A percentile compares a stretch with the other conserved stretches of the same genome.
Conservation (phyloP, 176 grass and related monocot species). For the Aegilops longissima region DNA sequence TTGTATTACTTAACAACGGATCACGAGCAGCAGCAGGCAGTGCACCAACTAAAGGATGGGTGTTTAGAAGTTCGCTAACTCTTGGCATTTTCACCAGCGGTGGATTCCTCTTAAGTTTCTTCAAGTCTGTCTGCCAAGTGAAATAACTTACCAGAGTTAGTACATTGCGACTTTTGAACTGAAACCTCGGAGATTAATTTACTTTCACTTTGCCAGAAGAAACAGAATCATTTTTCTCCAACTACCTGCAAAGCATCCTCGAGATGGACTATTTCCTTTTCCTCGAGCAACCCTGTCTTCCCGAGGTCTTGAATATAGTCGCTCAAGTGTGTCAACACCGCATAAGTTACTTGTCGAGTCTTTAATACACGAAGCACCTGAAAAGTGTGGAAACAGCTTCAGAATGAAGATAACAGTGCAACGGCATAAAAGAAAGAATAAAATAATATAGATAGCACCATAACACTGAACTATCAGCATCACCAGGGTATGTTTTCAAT, state of each 20-base stretch:
- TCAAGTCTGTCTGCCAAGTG: constrained; percentile 82
- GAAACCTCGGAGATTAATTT: background rate
- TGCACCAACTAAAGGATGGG: constrained; percentile 81
- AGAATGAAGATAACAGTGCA: background rate
- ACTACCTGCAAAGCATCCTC: constrained; percentile 85
- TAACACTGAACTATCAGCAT: background rate
- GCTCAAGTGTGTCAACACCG: constrained; percentile 80
- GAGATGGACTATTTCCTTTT: constrained; percentile 78
- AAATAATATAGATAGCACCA: background rate
- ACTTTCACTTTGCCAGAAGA: background rate
- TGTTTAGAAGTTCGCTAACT: constrained; percentile 60
- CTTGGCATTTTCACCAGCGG: constrained; percentile 94
- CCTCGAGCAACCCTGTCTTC: constrained; percentile 79
- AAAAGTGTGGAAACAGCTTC: constrained; percentile 15
- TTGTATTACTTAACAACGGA: constrained; percentile 61
- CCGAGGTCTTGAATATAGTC: constrained; percentile 89
- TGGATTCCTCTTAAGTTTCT: constrained; percentile 86
- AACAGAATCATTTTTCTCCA: constrained; percentile 13
- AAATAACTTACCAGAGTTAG: constrained; percentile 31
- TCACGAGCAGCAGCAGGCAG: constrained; percentile 57
- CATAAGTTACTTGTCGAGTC: constrained; percentile 95
- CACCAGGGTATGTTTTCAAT: background rate
- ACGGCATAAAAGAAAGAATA: background rate
- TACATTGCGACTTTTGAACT: background rate
- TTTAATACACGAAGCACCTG: constrained; percentile 87